Evolutionary conservation across 2,329 filamentous ascomycete genomes (phyloP), one percentile per base, ranked within the genome.

Genomic region (Stachybotrys elegans): DNA sequence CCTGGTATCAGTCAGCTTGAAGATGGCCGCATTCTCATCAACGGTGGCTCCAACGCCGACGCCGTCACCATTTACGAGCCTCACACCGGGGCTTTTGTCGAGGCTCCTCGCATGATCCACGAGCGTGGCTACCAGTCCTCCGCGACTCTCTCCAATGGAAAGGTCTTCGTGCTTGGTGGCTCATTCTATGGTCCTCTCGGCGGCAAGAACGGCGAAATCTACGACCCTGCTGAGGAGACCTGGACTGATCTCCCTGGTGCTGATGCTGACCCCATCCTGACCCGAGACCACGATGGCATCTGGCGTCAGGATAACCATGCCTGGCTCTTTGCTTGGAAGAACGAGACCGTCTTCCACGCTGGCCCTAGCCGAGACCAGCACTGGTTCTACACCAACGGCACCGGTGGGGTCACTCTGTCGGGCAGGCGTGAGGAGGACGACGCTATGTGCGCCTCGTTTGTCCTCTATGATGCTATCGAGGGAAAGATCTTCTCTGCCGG

Each of bases 161-260:
- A 69, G 1, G 68, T 81, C 20, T 83, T 82, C 57, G 71, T 67
- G 12, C 79, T 82, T 29, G 79, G 79, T 16, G 79, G 79, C 4
- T 78, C 73, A 0, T 66, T 57, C 50, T 73, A 67, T 9, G 79
- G 78, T 22, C 69, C 63, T 0, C 44, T 52, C 4, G 66, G 70
- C 23, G 66, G 66, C 22, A 82, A 81, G 63, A 71, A 78, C 46
- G 79, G 75, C 35, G 79, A 83, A 51, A 57, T 79, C 16, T 80
- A 70, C 54, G 60, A 75, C 44, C 67, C 72, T 1, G 55, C 47
- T 2, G 52, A 60, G 4, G 68, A 75, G 25, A 57, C 57, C 3
- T 82, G 78, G 78, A 69, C 62, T 0, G 50, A 60, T 17, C 56
- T 79, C 1, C 51, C 61, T 2, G 68, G 67, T 20, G 67, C 67